A percentile compares a stretch with the other conserved stretches of the same genome.
Evolutionary conservation across 78 protist species (phyloP).

Genomic region (Isochrysis galbana): DNA sequence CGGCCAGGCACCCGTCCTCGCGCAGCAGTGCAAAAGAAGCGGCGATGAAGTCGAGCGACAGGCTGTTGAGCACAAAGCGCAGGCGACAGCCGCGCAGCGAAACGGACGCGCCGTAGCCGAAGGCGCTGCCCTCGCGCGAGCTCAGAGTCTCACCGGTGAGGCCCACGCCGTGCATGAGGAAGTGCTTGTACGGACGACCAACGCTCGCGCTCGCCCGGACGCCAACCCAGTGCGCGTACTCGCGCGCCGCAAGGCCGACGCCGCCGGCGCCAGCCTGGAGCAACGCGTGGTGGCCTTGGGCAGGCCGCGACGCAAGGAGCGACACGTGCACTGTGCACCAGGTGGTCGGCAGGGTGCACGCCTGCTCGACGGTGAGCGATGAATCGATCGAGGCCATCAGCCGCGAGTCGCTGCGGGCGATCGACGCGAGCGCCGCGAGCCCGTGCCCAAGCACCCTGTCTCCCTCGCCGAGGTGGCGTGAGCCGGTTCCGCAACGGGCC

Average conservation of each 20-base stretch:
- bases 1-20: conserved; percentile 16
- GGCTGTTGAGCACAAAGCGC: conserved; percentile 25
- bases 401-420: not conserved
- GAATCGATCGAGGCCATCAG: not conserved
- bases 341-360: not conserved
- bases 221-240: not conserved
- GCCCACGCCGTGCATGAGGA: not conserved
- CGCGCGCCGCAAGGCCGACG: conserved; percentile 33
- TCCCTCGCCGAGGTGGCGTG: not conserved
- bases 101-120: not conserved
- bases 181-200: not conserved
- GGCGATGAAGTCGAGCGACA: conserved; percentile 19
- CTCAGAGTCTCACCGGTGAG: not conserved
- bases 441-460: not conserved
- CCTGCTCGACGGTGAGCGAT: not conserved
- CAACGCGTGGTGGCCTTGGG: not conserved
- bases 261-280: conserved; percentile 43
- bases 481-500: not conserved
- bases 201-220: not conserved
- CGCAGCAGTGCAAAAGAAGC: not conserved
- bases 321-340: not conserved
- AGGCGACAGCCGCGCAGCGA: not conserved
- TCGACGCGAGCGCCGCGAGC: not conserved
- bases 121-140: not conserved
- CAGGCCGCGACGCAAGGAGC: not conserved